Evolutionary conservation across 1,139 yeast species (phyloP), one percentile per base, ranked within the genome.

Genomic region (Suhomyces bribrorum): DNA sequence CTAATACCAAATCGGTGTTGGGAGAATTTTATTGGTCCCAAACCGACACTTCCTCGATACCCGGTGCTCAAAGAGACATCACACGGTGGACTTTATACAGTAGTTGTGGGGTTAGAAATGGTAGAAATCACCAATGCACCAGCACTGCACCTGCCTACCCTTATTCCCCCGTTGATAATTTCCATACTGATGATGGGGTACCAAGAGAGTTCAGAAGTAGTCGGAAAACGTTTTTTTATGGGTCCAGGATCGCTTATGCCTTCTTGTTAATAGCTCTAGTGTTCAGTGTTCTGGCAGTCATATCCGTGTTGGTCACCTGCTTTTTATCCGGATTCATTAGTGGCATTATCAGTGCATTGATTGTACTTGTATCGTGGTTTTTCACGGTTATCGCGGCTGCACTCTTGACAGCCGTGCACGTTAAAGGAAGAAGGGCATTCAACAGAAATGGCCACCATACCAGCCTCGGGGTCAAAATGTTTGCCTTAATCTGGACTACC

Each of bases 1-100:
- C 78, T 15, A 64, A 70, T 24, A 62, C 67, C 15, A 49, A 56
- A 11, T 75, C 81, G 2, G 50, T 62, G 1, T 56, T 85, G 42
- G 69, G 72, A 41, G 62, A 70, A 43, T 81, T 85, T 59, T 86
- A 80, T 64, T 86, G 86, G 83, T 62, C 87, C 26, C 69, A 82
- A 54, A 89, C 86, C 14, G 81, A 80, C 45, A 83, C 94, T 20
- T 60, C 75, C n/a, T 62, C 61, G 13, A 75, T 83, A 40, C 55
- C 73, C 9, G 73, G 75, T 31, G 79, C 83, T 18, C 56, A 62
- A 5, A 61, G 66, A 33, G 49, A 57, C 16, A 52, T 61, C 24
- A 69, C 82, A 4, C 71, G 87, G 59, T 86, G 95, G 95, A 83
- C 88, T n/a, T 69, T 73, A 50, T 86, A 85, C 62, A 72, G 75